Percentiles rank a stretch among this genome's conserved stretches.
These are phyloP conservation scores for Hansenula sp. DNA, from an alignment of 1,139 yeast species.

Conservation along the genomic window DNA sequence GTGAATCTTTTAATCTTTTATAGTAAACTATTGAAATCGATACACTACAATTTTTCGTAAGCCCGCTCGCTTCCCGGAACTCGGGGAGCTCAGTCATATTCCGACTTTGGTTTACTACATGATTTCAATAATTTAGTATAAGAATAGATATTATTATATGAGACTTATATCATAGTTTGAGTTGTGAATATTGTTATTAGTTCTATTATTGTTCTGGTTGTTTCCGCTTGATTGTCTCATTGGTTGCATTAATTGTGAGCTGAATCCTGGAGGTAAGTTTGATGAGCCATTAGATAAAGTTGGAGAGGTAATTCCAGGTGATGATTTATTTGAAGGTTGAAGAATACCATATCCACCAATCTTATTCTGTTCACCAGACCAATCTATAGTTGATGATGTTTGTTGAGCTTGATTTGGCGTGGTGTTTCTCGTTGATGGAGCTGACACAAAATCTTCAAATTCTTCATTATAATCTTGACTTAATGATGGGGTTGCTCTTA, in stretches of 20 bases:
- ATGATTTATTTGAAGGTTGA: background rate
- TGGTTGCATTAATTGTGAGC: background rate
- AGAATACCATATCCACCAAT: conserved; percentile 1
- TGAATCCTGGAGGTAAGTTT: background rate
- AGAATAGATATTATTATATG: background rate
- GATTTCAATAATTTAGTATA: no score
- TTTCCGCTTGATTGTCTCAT: background rate
- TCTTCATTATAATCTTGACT: conserved; percentile 21
- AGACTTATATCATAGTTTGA: background rate
- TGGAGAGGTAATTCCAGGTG: background rate
- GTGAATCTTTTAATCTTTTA: no score
- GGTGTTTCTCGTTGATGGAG: conserved; percentile 15
- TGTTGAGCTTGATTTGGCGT: conserved; percentile 7
- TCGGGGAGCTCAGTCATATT: background rate
- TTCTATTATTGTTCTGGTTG: background rate
- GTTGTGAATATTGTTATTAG: background rate
- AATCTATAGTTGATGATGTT: conserved; percentile 24
- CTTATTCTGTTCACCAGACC: background rate
- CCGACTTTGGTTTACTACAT: no score
- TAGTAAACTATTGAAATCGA: no score
- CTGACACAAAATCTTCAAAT: conserved; percentile 28
- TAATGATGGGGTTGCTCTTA: conserved; percentile 9
- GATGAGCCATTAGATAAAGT: background rate
- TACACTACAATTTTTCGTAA: no score
- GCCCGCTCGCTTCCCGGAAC: no score